Conservation (phyloP, 139 green algal genomes). For the Chlorella sp. region DNA sequence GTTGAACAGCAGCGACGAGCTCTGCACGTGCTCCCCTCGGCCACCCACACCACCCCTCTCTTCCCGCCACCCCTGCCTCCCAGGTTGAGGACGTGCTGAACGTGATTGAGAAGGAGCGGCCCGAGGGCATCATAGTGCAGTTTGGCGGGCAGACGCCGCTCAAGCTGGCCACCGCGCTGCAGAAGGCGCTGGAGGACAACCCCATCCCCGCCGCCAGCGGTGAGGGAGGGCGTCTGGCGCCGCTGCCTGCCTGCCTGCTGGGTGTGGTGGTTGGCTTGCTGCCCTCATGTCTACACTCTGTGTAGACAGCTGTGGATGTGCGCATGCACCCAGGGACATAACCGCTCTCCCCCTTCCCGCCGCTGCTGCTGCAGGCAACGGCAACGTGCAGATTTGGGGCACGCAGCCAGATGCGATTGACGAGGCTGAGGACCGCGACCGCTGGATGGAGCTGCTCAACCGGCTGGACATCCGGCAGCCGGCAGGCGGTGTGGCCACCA, state of each 20-base stretch:
- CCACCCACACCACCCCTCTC: background rate
- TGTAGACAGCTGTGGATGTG: no score
- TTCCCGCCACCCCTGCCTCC: background rate
- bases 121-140: slow-evolving; percentile 99
- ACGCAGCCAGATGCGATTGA: slow-evolving; percentile 96
- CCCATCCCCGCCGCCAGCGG: slow-evolving; percentile 78
- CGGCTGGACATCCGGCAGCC: slow-evolving; percentile 93
- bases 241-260: no score
- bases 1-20: no score
- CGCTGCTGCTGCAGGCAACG: slow-evolving; percentile 64
- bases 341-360: no score
- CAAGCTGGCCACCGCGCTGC: slow-evolving; percentile 88
- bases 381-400: slow-evolving; percentile 95
- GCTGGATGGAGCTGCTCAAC: slow-evolving; percentile 78
- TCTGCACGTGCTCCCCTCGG: no score
- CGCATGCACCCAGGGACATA: no score
- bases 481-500: slow-evolving; percentile 55
- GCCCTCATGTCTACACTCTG: no score
- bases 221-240: no score
- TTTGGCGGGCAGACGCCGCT: slow-evolving; percentile 99
- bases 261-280: no score
- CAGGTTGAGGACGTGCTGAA: slow-evolving; percentile 96
- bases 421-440: slow-evolving; percentile 95
- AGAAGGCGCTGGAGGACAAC: slow-evolving; percentile 80
- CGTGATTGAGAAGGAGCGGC: slow-evolving; percentile 94